Evolutionary conservation across 208 protist genomes (phyloP).

Genomic region (Kentomonas sorsogonicus): DNA sequence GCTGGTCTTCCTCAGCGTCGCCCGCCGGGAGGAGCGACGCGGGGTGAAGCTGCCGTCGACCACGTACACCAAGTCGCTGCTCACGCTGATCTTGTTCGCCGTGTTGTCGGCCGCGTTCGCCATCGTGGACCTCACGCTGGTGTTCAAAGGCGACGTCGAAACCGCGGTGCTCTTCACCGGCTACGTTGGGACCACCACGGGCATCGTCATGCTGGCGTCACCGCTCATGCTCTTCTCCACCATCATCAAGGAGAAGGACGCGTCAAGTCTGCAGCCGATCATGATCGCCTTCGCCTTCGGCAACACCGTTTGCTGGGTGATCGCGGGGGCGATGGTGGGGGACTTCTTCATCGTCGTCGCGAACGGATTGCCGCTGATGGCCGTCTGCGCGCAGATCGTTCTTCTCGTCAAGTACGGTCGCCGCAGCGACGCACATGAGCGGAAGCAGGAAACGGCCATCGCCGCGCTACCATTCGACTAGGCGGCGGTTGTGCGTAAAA

Average conservation of each 20-base stretch:
- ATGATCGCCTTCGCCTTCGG: slow-evolving; percentile 52
- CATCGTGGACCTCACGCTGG: slow-evolving; percentile 25
- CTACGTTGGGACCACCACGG: slow-evolving; percentile 31
- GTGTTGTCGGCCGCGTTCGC: slow-evolving; percentile 21
- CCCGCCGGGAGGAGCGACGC: slow-evolving; percentile 38
- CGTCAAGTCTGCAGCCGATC: slow-evolving; percentile 37
- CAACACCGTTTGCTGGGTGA: slow-evolving; percentile 50
- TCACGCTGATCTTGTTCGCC: slow-evolving; percentile 35
- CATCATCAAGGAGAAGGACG: slow-evolving; percentile 55
- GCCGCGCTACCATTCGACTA: slow-evolving; percentile 42
- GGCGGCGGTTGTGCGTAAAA: not conserved
- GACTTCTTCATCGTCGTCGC: slow-evolving; percentile 44
- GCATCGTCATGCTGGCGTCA: slow-evolving; percentile 48
- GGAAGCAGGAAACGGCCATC: slow-evolving; percentile 31
- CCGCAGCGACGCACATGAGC: slow-evolving; percentile 12
- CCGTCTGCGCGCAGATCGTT: slow-evolving; percentile 27
- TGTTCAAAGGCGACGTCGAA: slow-evolving; percentile 16
- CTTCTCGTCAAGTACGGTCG: slow-evolving; percentile 50
- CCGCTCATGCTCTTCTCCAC: slow-evolving; percentile 41
- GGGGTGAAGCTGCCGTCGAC: slow-evolving; percentile 35
- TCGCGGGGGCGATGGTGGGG: slow-evolving; percentile 33
- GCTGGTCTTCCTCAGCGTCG: slow-evolving; percentile 47
- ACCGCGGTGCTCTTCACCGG: slow-evolving; percentile 30
- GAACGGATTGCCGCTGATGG: slow-evolving; percentile 31
- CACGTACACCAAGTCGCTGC: slow-evolving; percentile 41